Base-by-base conservation (phyloP, 495 filamentous ascomycete genomes). In the Pyrenula aspistea region DNA sequence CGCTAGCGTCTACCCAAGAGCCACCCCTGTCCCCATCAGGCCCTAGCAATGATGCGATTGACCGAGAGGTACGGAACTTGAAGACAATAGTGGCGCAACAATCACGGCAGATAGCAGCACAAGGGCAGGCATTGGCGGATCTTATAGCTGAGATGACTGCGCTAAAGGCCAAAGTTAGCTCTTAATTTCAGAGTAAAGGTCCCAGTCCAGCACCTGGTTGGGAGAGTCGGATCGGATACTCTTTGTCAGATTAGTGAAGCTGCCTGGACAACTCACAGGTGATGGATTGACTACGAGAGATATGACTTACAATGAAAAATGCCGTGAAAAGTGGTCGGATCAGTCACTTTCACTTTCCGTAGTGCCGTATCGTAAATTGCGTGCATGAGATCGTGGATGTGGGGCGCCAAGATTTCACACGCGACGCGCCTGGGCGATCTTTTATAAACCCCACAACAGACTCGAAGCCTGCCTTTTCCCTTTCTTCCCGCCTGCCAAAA, bases 111-210 rank as follows among this genome's bases (percentile, higher is more conserved):
- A 75, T 77, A 51, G 71, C 73, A 15, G 53, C 65, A 8, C 74
- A 77, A 62, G 70, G 72, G 2, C 63, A 71, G 54, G 71, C 75
- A 56, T 67, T 77, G 63, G 67, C 74, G 59, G 69, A 59, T 15
- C 62, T 77, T 55, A 71, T 73, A 2, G 66, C 71, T 10, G 73
- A 75, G 62, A 71, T 77, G 22, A 73, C 75, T 49, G 65, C 72
- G 20, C 67, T 77, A 48, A 75, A 75, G 65, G 67, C 64, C 61
- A 75, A 76, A 59, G 8, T 42, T 42, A 15, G 31, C 15, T 42
- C 31, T 42, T 42, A 15, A 42, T n/a, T n/a, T n/a, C n/a, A n/a
- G n/a, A n/a, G n/a, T n/a, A n/a, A n/a, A n/a, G n/a, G n/a, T n/a
- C n/a, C n/a, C n/a, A n/a, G n/a, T n/a, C n/a, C n/a, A n/a, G n/a